Base-by-base conservation (phyloP, 2,329 filamentous ascomycete species). In the Nannizziopsis arthrosporioides region DNA sequence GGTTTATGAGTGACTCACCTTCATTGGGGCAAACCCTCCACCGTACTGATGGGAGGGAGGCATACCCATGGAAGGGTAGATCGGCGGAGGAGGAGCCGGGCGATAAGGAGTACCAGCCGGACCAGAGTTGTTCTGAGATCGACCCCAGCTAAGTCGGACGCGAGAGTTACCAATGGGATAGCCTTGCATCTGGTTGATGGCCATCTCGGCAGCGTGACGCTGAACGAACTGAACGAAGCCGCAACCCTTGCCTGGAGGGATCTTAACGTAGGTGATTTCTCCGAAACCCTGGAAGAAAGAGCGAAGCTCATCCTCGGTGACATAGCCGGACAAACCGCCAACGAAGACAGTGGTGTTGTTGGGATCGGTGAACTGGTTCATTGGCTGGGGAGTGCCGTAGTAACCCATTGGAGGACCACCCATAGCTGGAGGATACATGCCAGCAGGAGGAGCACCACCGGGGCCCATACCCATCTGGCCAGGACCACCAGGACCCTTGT, bases 261-360 rank as follows among this genome's bases (percentile, higher is more conserved):
- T 98, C 81, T 98, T 98, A 73, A 98, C 92, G 67, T 98, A 98
- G 60, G 92, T 98, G 64, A 98, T 98, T 68, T 98, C 92, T 52
- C 92, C 92, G 56, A 98, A 98, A 59, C 92, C 92, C 69, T 98
- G 92, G 82, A 98, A 98, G 78, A 98, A 98, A 0, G 89, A 95
- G 54, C 92, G 87, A n/a, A 98, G 83, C 75, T 98, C 92, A 61
- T 98, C 92, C 73, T 98, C 92, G 42, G 92, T 98, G 54, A 98
- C 92, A 62, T 98, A 98, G 56, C 92, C 92, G 34, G 89, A 95
- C 4, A 98, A 80, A 47, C 92, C 92, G 56, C 92, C 92, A 48
- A 98, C 92, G 61, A 98, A 98, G 54, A 98, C 92, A 15, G 92
- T 98, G 14, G 92, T 98, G 73, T 98, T 98, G 78, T 98, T 98